Evolutionary conservation across 495 filamentous ascomycete genomes (phyloP).

Genomic region (Talaromyces borbonicus): DNA sequence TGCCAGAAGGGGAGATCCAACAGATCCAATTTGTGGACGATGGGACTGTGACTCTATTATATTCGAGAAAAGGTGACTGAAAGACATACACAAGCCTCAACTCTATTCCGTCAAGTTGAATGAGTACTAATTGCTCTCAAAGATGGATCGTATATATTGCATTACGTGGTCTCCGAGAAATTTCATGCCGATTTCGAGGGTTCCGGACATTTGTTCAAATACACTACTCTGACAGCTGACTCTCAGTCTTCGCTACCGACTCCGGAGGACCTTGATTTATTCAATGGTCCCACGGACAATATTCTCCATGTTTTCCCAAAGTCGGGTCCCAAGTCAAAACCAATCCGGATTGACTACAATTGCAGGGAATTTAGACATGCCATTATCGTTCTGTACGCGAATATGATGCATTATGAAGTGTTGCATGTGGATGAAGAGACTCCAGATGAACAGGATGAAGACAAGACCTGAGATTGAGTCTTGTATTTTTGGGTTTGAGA

Average conservation of each 20-base stretch:
- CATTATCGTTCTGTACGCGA: slow-evolving; percentile 46
- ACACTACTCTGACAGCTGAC: background rate
- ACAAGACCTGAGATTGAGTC: slow-evolving; percentile 14
- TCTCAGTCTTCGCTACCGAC: background rate
- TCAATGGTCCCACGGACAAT: slow-evolving; percentile 9
- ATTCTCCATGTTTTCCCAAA: slow-evolving; percentile 27
- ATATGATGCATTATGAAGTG: slow-evolving; percentile 45
- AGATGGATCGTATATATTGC: slow-evolving; percentile 26
- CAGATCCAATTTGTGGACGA: slow-evolving; percentile 50
- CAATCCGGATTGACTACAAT: slow-evolving; percentile 42
- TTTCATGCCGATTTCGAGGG: slow-evolving; percentile 10
- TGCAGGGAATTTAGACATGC: slow-evolving; percentile 42
- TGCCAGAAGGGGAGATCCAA: slow-evolving; percentile 33
- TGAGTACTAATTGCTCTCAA: slow-evolving; percentile 8
- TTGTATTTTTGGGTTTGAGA: background rate
- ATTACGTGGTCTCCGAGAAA: too few relatives aligned
- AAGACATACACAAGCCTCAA: slow-evolving; percentile 7
- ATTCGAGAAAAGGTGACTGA: slow-evolving; percentile 33
- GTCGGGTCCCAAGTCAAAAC: slow-evolving; percentile 31
- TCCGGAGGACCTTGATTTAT: slow-evolving; percentile 11
- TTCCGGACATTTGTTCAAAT: slow-evolving; percentile 10
- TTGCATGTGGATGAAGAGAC: slow-evolving; percentile 44
- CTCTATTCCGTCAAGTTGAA: slow-evolving; percentile 1
- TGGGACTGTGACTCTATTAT: slow-evolving; percentile 41
- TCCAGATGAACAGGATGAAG: slow-evolving; percentile 22